phyloP scores from a whole-genome alignment of 768 basidiomycete species.

The Lactarius hengduanensis region DNA sequence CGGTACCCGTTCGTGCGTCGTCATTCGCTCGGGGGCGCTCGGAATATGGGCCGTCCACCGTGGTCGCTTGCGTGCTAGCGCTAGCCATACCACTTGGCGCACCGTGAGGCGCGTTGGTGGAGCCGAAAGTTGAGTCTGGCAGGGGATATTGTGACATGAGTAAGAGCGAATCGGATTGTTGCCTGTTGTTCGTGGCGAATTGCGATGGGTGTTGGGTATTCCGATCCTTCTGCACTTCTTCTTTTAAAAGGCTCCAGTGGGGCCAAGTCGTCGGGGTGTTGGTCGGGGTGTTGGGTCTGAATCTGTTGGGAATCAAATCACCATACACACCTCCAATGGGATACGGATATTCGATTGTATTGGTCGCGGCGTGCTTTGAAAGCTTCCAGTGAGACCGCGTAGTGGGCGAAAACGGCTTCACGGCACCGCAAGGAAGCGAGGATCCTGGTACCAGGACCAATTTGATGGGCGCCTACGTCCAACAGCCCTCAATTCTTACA shows the following conservation, averaged over 20 bases:
- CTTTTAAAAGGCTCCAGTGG: conserved; percentile 1
- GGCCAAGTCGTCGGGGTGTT: background rate
- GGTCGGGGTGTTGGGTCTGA: background rate
- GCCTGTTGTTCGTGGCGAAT: background rate
- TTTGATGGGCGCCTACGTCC: background rate
- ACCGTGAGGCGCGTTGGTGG: conserved; percentile 10
- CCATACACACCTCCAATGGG: background rate
- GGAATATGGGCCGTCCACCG: background rate
- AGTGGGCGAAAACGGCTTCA: conserved; percentile 1
- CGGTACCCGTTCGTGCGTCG: background rate
- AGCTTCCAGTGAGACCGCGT: background rate
- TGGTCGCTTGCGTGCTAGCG: conserved; percentile 3
- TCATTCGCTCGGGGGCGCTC: conserved; percentile 10
- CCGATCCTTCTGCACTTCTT: background rate
- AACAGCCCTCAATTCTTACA: background rate
- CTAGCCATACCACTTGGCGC: background rate
- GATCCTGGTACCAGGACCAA: conserved; percentile 2
- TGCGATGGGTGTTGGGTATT: conserved; percentile 1
- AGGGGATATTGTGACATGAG: conserved; percentile 17
- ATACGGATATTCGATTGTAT: background rate
- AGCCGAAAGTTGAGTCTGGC: conserved; percentile 1
- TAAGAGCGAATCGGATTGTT: background rate
- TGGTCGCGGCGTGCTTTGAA: background rate
- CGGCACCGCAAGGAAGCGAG: background rate
- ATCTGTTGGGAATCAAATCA: background rate